Evolutionary conservation across 2,329 filamentous ascomycete species (phyloP).

Genomic region (Paecilomyces fulvus): DNA sequence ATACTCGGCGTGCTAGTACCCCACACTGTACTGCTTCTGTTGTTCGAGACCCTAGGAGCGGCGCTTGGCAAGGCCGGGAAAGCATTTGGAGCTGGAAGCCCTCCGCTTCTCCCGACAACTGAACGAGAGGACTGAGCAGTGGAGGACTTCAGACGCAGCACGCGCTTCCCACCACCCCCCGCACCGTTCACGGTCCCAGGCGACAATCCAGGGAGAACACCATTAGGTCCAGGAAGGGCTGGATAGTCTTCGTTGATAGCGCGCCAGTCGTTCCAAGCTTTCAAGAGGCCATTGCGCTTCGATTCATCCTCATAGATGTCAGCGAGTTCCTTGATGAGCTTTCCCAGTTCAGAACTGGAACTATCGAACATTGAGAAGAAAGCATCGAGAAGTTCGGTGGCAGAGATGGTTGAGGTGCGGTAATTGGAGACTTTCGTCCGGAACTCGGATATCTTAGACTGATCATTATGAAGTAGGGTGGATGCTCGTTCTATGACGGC

Average conservation of each 20-base stretch:
- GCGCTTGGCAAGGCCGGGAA: conserved; percentile 29
- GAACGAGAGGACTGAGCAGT: conserved; percentile 60
- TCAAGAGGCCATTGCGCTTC: conserved; percentile 65
- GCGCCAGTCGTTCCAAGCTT: conserved; percentile 91
- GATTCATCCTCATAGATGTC: conserved; percentile 80
- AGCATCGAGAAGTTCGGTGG: conserved; percentile 70
- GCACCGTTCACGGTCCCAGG: conserved; percentile 41
- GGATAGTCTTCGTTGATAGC: conserved; percentile 96
- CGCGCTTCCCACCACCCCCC: conserved; percentile 51
- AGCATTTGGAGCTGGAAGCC: conserved; percentile 38
- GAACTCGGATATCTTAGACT: conserved; percentile 67
- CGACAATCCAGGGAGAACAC: conserved; percentile 51
- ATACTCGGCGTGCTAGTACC: conserved; percentile 15
- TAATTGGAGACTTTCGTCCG: conserved; percentile 72
- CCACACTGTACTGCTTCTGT: conserved; percentile 16
- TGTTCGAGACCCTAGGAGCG: conserved; percentile 12
- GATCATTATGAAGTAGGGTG: conserved; percentile 70
- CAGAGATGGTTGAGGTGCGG: conserved; percentile 58
- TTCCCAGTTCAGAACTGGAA: conserved; percentile 71
- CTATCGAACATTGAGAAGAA: conserved; percentile 85
- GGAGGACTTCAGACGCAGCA: conserved; percentile 61
- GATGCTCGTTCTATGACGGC: conserved; percentile 79
- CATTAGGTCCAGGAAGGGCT: conserved; percentile 66
- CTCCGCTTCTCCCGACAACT: conserved; percentile 52
- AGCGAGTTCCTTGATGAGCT: conserved; percentile 80